phyloP scores from a whole-genome alignment of 805 yeast genomes.

The Cyberlindnera bimundalis region DNA sequence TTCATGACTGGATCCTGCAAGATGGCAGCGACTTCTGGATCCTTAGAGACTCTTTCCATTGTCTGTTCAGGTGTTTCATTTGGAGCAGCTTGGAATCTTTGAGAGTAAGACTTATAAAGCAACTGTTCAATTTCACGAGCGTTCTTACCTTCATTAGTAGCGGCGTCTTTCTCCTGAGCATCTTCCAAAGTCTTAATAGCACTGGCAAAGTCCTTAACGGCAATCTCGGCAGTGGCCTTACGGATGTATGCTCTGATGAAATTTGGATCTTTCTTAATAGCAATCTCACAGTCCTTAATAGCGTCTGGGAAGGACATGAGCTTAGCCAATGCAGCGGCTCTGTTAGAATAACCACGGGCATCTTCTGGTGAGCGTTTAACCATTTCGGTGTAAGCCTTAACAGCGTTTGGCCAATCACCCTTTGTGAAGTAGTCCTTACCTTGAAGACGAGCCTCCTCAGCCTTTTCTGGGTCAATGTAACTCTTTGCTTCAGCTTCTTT shows the following conservation, averaged over 20 bases:
- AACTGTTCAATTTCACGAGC: constrained; percentile 78
- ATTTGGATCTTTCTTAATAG: constrained; percentile 81
- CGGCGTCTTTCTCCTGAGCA: constrained; percentile 74
- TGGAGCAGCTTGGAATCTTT: constrained; percentile 76
- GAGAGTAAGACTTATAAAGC: constrained; percentile 68
- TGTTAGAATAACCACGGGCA: constrained; percentile 94
- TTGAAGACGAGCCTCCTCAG: constrained; percentile 89
- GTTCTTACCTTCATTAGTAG: constrained; percentile 56
- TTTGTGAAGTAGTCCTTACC: constrained; percentile 88
- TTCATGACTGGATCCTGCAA: constrained; percentile 96
- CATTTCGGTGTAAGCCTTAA: constrained; percentile 93
- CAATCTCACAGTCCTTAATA: constrained; percentile 84
- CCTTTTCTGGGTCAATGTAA: constrained; percentile 85
- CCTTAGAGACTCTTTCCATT: constrained; percentile 82
- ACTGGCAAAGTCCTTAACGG: constrained; percentile 80
- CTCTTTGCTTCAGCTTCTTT: constrained; percentile 74
- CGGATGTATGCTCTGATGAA: constrained; percentile 95
- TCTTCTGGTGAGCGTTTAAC: constrained; percentile 95
- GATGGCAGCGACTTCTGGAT: constrained; percentile 90
- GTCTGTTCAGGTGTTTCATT: constrained; percentile 91
- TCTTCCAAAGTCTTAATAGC: constrained; percentile 76
- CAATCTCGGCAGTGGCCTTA: constrained; percentile 91
- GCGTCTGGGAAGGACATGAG: constrained; percentile 97
- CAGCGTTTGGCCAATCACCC: constrained; percentile 96
- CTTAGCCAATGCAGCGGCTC: constrained; percentile 96